phyloP scores from a whole-genome alignment of 805 yeast species.

The Candida ovalis region DNA sequence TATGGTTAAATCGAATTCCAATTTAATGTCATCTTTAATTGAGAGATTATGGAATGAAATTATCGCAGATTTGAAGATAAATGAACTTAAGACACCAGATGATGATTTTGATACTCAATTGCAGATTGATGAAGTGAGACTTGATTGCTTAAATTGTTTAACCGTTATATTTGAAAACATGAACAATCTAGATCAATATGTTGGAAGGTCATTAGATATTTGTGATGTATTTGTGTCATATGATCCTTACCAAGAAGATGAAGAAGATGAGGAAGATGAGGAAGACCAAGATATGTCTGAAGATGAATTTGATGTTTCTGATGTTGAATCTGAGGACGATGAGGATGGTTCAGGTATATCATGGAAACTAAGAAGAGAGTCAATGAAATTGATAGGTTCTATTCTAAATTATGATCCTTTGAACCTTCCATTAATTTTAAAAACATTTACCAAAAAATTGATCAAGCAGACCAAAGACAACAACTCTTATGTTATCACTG shows the following conservation, averaged over 20 bases:
- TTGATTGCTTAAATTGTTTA: slow-evolving; percentile 42
- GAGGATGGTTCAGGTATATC: slow-evolving; percentile 38
- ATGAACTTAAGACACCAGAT: slow-evolving; percentile 21
- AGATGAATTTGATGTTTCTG: slow-evolving; percentile 39
- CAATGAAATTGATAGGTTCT: slow-evolving; percentile 41
- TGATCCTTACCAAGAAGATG: slow-evolving; percentile 42
- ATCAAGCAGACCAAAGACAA: slow-evolving; percentile 38
- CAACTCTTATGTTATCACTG: slow-evolving; percentile 48
- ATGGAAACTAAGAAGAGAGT: slow-evolving; percentile 59
- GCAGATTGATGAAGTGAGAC: slow-evolving; percentile 37
- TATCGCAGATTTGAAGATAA: slow-evolving; percentile 11
- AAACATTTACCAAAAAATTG: slow-evolving; percentile 29
- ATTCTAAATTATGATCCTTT: slow-evolving; percentile 37
- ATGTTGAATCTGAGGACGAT: slow-evolving; percentile 43
- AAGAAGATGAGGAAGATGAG: slow-evolving; percentile 27
- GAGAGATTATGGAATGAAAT: slow-evolving; percentile 11
- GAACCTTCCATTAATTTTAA: slow-evolving; percentile 33
- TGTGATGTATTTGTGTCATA: slow-evolving; percentile 35
- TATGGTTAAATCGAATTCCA: slow-evolving; percentile 27
- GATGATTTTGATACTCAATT: slow-evolving; percentile 34
- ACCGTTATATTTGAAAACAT: slow-evolving; percentile 37
- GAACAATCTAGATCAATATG: slow-evolving; percentile 26
- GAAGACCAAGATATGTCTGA: slow-evolving; percentile 34
- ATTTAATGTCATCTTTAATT: slow-evolving; percentile 17
- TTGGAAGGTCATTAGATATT: slow-evolving; percentile 28